Conservation (phyloP, 2,329 filamentous ascomycete species). For the Fusarium temperatum region DNA sequence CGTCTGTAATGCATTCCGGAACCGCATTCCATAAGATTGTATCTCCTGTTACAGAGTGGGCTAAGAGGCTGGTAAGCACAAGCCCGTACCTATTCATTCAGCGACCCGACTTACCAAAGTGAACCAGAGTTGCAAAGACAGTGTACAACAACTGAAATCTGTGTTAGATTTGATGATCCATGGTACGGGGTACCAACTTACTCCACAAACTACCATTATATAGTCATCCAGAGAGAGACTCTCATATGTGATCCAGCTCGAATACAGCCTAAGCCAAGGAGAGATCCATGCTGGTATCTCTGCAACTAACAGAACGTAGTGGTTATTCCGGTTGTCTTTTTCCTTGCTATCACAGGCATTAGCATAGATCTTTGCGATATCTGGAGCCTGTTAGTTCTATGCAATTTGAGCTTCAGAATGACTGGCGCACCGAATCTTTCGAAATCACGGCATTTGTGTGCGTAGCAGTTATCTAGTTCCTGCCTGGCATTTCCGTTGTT, state of each 20-base stretch:
- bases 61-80: conserved; percentile 8
- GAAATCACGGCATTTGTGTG: conserved; percentile 22
- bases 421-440: conserved; percentile 33
- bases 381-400: conserved; percentile 31
- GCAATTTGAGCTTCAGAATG: not conserved
- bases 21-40: not conserved
- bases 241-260: conserved; percentile 45
- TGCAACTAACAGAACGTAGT: conserved; percentile 49
- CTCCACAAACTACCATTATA: conserved; percentile 48
- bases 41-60: conserved; percentile 5
- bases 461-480: conserved; percentile 23
- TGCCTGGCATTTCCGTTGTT: not conserved
- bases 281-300: conserved; percentile 48
- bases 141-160: conserved; percentile 37
- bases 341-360: conserved; percentile 45
- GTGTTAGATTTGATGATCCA: not conserved
- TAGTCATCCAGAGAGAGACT: conserved; percentile 52
- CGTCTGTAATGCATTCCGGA: conserved; percentile 12
- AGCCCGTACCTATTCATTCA: no score
- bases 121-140: conserved; percentile 21
- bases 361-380: conserved; percentile 45
- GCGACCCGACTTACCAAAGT: conserved; percentile 2
- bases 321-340: conserved; percentile 44
- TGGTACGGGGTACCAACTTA: conserved; percentile 24
- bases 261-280: conserved; percentile 50